Percentiles rank a stretch among this genome's conserved stretches.
These are phyloP conservation scores for Penicillium bovifimosum DNA, from an alignment of 495 filamentous ascomycete genomes.

Conservation along the genomic window DNA sequence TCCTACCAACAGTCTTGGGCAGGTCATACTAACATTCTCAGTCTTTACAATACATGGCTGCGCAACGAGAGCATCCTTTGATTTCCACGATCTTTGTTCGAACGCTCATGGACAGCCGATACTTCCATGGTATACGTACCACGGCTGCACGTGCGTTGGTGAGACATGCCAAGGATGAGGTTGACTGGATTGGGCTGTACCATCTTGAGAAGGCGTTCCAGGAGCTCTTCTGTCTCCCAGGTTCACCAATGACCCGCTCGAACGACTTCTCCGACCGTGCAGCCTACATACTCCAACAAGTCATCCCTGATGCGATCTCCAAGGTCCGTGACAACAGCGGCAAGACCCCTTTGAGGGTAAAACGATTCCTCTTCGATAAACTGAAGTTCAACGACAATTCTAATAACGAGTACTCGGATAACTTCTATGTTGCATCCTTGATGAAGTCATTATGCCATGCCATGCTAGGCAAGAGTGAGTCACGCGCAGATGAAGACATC, in stretches of 20 bases:
- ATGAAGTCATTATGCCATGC: constrained; percentile 75
- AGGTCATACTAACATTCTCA: constrained; percentile 14
- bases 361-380: constrained; percentile 78
- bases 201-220: constrained; percentile 83
- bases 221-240: constrained; percentile 77
- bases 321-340: constrained; percentile 69
- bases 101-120: constrained; percentile 84
- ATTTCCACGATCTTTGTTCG: constrained; percentile 80
- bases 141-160: constrained; percentile 72
- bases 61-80: constrained; percentile 59
- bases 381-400: constrained; percentile 91
- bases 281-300: constrained; percentile 73
- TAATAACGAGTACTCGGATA: constrained; percentile 80
- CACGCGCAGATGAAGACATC: constrained; percentile 33
- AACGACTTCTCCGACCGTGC: constrained; percentile 87
- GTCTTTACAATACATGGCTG: constrained; percentile 57
- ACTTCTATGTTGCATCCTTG: constrained; percentile 76
- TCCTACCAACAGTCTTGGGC: background rate
- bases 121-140: constrained; percentile 86
- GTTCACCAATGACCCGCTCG: constrained; percentile 65
- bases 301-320: constrained; percentile 74
- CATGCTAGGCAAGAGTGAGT: constrained; percentile 52
- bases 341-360: constrained; percentile 67
- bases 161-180: constrained; percentile 61
- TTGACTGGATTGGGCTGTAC: constrained; percentile 72